A percentile compares a stretch with the other conserved stretches of the same genome.
Conservation (phyloP, 2,329 filamentous ascomycete species). For the Raffaelea ambrosiae region DNA sequence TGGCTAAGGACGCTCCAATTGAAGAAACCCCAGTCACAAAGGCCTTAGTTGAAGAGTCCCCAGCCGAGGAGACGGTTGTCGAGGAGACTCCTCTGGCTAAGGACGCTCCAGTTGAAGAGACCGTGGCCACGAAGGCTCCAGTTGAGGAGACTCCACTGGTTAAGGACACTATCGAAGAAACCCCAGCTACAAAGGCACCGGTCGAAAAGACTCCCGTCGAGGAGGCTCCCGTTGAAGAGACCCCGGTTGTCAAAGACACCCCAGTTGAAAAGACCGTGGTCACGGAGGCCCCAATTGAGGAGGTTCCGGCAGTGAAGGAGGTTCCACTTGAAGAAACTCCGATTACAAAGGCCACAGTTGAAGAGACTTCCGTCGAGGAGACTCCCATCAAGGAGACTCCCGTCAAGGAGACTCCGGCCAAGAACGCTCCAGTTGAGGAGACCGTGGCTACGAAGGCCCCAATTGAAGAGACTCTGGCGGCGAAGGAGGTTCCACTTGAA, state of each 20-base stretch:
- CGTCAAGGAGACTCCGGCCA: background rate
- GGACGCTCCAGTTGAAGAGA: no score
- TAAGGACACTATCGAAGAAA: background rate
- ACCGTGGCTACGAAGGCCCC: background rate
- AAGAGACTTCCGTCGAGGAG: background rate
- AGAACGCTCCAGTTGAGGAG: background rate
- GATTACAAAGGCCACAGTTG: background rate
- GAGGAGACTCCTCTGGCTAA: background rate
- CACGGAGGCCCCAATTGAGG: no score
- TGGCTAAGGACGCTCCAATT: background rate
- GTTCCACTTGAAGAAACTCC: no score
- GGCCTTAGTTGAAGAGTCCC: background rate
- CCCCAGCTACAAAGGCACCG: background rate
- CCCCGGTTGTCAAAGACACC: no score
- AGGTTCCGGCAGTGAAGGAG: no score
- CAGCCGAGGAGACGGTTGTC: background rate
- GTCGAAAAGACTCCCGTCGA: background rate
- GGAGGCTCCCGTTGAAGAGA: background rate
- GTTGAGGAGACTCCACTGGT: background rate
- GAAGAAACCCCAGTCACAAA: background rate
- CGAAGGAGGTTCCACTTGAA: background rate
- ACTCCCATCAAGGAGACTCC: background rate
- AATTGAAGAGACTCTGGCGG: background rate
- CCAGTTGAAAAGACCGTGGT: no score
- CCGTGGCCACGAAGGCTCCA: background rate